Evolutionary conservation across 352 stramenopile species (phyloP).

Genomic region (Pythium scleroteichum): DNA sequence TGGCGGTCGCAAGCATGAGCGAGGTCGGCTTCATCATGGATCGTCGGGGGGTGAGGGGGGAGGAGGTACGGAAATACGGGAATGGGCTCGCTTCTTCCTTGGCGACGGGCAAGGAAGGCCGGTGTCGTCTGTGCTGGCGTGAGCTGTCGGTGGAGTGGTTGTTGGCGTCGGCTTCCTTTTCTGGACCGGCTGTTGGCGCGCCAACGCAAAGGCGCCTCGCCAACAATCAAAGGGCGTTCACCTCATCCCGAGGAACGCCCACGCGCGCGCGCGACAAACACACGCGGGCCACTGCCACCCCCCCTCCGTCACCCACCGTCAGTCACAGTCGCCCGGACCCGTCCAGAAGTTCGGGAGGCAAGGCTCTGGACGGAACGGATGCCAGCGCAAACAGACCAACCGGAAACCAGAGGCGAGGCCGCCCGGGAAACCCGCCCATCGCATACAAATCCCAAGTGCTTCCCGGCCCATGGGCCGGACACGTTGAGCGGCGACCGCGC

Average conservation of each 20-base stretch:
- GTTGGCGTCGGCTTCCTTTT: conserved; percentile 25
- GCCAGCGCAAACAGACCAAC: conserved; percentile 22
- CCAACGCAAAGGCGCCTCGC: conserved; percentile 17
- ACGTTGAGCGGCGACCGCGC: neutral
- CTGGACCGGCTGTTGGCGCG: conserved; percentile 30
- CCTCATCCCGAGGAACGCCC: conserved; percentile 27
- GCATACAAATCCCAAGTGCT: conserved; percentile 11
- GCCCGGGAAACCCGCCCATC: conserved; percentile 11
- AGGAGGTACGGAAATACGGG: neutral
- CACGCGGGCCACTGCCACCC: conserved; percentile 26
- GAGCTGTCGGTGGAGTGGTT: conserved; percentile 3
- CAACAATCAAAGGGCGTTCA: conserved; percentile 20
- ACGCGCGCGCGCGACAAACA: conserved; percentile 26
- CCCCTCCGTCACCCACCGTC: conserved; percentile 24
- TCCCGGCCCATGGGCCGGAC: conserved; percentile 5
- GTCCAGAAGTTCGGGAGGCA: conserved; percentile 3
- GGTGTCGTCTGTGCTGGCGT: conserved; percentile 13
- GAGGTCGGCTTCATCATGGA: conserved; percentile 9
- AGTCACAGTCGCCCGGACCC: conserved; percentile 15
- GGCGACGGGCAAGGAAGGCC: too few species aligned
- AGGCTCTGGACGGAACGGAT: conserved; percentile 10
- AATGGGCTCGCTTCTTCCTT: neutral
- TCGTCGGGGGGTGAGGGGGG: neutral
- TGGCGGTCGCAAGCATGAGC: conserved; percentile 21
- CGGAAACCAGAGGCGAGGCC: conserved; percentile 15